These are phyloP conservation scores for Ampelomyces quisqualis DNA, from an alignment of 2,329 filamentous ascomycete genomes.

Conservation along the genomic window DNA sequence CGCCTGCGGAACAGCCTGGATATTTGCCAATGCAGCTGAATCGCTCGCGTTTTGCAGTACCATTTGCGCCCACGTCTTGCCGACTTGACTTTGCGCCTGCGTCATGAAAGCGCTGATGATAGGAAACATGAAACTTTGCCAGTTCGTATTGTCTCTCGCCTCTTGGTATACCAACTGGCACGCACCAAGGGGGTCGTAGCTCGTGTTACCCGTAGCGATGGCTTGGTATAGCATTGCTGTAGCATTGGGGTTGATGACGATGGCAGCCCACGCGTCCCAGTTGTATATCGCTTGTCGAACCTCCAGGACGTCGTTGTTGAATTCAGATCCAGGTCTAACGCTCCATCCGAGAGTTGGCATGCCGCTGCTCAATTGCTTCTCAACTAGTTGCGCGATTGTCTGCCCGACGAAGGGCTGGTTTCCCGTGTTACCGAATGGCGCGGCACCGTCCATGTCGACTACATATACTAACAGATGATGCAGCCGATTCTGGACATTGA, in stretches of 20 bases:
- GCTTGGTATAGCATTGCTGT: constrained; percentile 59
- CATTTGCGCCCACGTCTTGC: constrained; percentile 47
- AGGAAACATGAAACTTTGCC: constrained; percentile 56
- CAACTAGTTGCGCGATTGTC: constrained; percentile 50
- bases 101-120: constrained; percentile 52
- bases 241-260: constrained; percentile 64
- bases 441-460: constrained; percentile 63
- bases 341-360: constrained; percentile 52
- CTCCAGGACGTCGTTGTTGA: constrained; percentile 56
- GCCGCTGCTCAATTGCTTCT: constrained; percentile 46
- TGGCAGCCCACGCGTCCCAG: constrained; percentile 60
- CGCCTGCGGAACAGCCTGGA: constrained; percentile 54
- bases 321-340: constrained; percentile 52
- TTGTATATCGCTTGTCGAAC: constrained; percentile 63
- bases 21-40: constrained; percentile 44
- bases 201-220: constrained; percentile 55
- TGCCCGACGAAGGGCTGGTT: constrained; percentile 59
- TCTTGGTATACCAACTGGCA: constrained; percentile 59
- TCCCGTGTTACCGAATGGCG: constrained; percentile 51
- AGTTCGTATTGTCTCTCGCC: constrained; percentile 59
- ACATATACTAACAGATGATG: constrained; percentile 57
- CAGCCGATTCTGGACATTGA: constrained; percentile 47
- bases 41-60: constrained; percentile 48
- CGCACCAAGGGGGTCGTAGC: constrained; percentile 61
- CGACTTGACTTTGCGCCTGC: constrained; percentile 52